Conservation (phyloP, 352 stramenopile genomes). For the Phytophthora foliorum region DNA sequence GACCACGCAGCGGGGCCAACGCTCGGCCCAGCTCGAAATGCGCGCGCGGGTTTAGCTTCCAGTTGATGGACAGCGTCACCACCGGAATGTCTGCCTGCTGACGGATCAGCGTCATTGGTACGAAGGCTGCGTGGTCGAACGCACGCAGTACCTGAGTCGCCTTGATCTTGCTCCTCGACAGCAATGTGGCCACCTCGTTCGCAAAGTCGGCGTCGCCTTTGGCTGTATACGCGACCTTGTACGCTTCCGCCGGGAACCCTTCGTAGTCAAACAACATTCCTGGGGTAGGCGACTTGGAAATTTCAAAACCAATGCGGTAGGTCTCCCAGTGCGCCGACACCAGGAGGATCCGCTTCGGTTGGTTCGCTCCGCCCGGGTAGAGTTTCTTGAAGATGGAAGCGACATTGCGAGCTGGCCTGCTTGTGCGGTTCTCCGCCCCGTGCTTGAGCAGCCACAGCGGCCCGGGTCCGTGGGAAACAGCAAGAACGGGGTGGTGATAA, state of each 20-base stretch:
- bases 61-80: constrained; percentile 84
- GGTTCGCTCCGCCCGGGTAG: constrained; percentile 43
- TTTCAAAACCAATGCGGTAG: constrained; percentile 57
- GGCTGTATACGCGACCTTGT: constrained; percentile 82
- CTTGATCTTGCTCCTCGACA: constrained; percentile 67
- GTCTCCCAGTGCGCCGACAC: constrained; percentile 90
- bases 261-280: constrained; percentile 92
- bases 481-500: constrained; percentile 53
- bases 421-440: constrained; percentile 47
- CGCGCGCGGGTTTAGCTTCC: constrained; percentile 52
- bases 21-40: constrained; percentile 79
- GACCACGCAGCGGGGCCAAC: constrained; percentile 64
- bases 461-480: constrained; percentile 69
- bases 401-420: constrained; percentile 48
- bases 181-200: constrained; percentile 62
- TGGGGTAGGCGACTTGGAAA: constrained; percentile 59
- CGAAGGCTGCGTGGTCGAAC: constrained; percentile 92
- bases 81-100: constrained; percentile 88
- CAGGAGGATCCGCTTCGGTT: constrained; percentile 79
- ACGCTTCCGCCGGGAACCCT: constrained; percentile 85
- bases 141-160: constrained; percentile 63
- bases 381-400: constrained; percentile 59
- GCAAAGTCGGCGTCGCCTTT: constrained; percentile 76
- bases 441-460: constrained; percentile 73
- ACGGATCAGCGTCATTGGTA: constrained; percentile 89